Conservation (phyloP, 352 stramenopile genomes). For the Globisporangium parvum region DNA sequence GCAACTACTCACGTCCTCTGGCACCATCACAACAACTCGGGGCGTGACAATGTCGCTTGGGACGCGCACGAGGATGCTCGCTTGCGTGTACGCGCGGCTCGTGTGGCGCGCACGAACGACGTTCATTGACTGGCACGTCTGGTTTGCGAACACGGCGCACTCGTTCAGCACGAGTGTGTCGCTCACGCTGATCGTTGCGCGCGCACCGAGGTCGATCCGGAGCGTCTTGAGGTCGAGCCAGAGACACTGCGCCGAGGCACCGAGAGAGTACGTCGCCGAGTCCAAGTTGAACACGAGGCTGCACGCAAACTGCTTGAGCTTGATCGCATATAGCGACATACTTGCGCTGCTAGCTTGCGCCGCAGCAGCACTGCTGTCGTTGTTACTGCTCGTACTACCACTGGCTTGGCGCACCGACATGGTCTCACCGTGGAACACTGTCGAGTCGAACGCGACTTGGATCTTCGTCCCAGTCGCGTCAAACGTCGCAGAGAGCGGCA, state of each 20-base stretch:
- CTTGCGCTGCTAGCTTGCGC: too few relatives aligned
- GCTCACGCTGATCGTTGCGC: constrained; percentile 29
- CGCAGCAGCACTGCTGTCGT: neutral
- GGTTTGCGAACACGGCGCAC: constrained; percentile 35
- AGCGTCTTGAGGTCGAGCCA: constrained; percentile 56
- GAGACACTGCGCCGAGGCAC: constrained; percentile 26
- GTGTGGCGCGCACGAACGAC: constrained; percentile 42
- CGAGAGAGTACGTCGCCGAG: constrained; percentile 29
- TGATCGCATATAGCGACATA: constrained; percentile 20
- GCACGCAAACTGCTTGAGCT: constrained; percentile 39
- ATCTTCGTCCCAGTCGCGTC: constrained; percentile 48
- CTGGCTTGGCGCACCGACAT: constrained; percentile 34
- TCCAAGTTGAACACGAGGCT: constrained; percentile 40
- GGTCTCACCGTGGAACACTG: constrained; percentile 54
- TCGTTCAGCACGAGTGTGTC: constrained; percentile 49
- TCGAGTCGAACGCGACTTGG: constrained; percentile 54
- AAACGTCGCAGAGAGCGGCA: constrained; percentile 41
- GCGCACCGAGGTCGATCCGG: constrained; percentile 35
- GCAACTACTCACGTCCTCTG: constrained; percentile 56
- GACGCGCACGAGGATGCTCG: constrained; percentile 24
- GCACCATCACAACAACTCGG: constrained; percentile 33
- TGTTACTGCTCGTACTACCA: neutral
- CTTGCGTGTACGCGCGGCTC: constrained; percentile 57
- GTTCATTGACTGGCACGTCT: constrained; percentile 36
- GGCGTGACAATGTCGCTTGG: constrained; percentile 31